phyloP scores from a whole-genome alignment of 2,329 filamentous ascomycete genomes.

The Spiromastix sp. region DNA sequence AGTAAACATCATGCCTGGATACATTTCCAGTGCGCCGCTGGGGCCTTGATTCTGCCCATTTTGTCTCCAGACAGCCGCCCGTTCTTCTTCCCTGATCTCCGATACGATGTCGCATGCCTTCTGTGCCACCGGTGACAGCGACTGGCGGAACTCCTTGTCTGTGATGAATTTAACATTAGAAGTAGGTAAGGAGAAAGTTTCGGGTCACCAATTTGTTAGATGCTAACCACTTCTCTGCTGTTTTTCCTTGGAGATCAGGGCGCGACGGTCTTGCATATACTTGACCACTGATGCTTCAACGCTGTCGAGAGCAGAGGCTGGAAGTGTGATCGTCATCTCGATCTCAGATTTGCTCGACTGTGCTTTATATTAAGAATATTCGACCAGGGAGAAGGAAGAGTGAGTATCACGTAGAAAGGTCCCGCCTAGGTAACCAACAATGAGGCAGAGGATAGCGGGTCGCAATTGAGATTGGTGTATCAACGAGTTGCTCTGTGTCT shows the following conservation, averaged over 20 bases:
- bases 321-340: neutral
- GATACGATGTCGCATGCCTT: constrained; percentile 72
- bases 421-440: too few species aligned
- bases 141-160: constrained; percentile 24
- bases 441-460: too few species aligned
- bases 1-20: constrained; percentile 89
- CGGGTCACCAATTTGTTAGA: neutral
- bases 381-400: too few species aligned
- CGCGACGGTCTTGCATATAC: constrained; percentile 4
- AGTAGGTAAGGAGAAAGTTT: neutral
- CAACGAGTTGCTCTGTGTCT: too few species aligned
- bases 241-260: constrained; percentile 9
- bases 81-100: constrained; percentile 68
- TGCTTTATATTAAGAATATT: too few species aligned
- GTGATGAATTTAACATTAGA: constrained; percentile 3
- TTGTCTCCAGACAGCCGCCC: constrained; percentile 63
- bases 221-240: constrained; percentile 9
- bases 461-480: too few species aligned
- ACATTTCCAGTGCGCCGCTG: constrained; percentile 52
- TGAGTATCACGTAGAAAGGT: too few species aligned
- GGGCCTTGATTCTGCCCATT: constrained; percentile 60
- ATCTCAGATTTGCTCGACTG: too few species aligned
- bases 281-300: constrained; percentile 3
- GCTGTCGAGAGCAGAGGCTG: constrained; percentile 2
- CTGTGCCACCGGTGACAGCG: constrained; percentile 66